Conservation (phyloP, 805 yeast species). For the Candida yuanshanica region DNA sequence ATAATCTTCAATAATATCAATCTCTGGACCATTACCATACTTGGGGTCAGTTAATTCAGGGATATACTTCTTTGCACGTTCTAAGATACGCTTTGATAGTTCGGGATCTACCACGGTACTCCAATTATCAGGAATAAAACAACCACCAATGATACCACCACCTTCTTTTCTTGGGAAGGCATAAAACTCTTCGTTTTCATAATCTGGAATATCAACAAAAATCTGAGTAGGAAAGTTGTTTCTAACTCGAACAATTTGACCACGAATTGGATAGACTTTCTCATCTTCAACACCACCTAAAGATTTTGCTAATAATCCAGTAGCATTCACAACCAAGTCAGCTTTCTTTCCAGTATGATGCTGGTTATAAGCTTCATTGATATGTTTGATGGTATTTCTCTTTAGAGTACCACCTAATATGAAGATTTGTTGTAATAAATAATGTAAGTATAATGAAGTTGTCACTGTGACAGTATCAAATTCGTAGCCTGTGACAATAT, state of each 20-base stretch:
- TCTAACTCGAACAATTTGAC: constrained; percentile 44
- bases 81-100: constrained; percentile 39
- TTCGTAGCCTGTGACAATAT: constrained; percentile 37
- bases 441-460: constrained; percentile 51
- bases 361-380: constrained; percentile 43
- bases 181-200: constrained; percentile 43
- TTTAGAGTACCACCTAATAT: constrained; percentile 43
- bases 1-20: constrained; percentile 44
- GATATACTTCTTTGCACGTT: constrained; percentile 20
- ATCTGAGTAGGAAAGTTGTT: constrained; percentile 22
- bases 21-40: constrained; percentile 27
- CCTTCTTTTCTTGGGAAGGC: constrained; percentile 71
- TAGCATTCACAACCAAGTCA: constrained; percentile 49
- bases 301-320: constrained; percentile 45
- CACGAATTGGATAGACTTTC: constrained; percentile 47
- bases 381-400: constrained; percentile 35
- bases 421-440: constrained; percentile 40
- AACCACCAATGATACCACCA: constrained; percentile 64
- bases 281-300: constrained; percentile 43
- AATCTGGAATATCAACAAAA: constrained; percentile 30
- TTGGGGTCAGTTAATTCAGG: constrained; percentile 28
- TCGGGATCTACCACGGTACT: constrained; percentile 33
- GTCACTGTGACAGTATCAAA: constrained; percentile 55
- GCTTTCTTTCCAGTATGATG: constrained; percentile 37
- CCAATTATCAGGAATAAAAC: constrained; percentile 27